Percentiles rank a stretch among this genome's conserved stretches.
Evolutionary conservation across 805 yeast species (phyloP).

Genomic region (Yueomyces sinensis): DNA sequence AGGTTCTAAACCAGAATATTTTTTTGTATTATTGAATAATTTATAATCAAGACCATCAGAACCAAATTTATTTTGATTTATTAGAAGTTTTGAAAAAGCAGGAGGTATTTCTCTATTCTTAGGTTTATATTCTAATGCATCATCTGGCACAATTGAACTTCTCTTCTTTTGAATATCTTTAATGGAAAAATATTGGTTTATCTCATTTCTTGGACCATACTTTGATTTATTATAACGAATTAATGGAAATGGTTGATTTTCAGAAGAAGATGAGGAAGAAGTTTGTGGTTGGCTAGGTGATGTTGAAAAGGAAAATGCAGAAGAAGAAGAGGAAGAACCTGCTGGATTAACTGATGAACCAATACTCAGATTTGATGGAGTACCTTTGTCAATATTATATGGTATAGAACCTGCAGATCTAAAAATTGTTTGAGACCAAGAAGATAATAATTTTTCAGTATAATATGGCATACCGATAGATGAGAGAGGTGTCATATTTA

Average conservation of each 20-base stretch:
- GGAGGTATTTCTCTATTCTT: constrained; percentile 43
- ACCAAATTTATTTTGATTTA: constrained; percentile 80
- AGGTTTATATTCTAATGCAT: constrained; percentile 12
- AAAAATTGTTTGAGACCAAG: constrained; percentile 61
- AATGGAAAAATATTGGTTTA: constrained; percentile 30
- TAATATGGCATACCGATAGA: constrained; percentile 81
- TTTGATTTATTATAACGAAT: constrained; percentile 44
- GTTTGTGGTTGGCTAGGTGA: neutral
- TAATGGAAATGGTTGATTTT: constrained; percentile 24
- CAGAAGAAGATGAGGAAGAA: neutral
- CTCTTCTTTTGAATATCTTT: constrained; percentile 16
- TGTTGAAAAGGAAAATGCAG: neutral
- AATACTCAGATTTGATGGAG: neutral
- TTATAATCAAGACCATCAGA: constrained; percentile 88
- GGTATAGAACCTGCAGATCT: constrained; percentile 52
- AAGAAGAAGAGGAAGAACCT: neutral
- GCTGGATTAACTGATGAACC: neutral
- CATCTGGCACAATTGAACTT: constrained; percentile 7
- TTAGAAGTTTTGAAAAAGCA: constrained; percentile 61
- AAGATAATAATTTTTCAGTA: constrained; percentile 60
- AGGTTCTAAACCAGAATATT: constrained; percentile 83
- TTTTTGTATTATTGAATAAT: constrained; percentile 56
- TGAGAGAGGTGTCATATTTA: constrained; percentile 43
- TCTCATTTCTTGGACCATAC: constrained; percentile 43
- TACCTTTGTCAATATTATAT: neutral